phyloP scores from a whole-genome alignment of 2,329 filamentous ascomycete species.

The Penicillium freii region DNA sequence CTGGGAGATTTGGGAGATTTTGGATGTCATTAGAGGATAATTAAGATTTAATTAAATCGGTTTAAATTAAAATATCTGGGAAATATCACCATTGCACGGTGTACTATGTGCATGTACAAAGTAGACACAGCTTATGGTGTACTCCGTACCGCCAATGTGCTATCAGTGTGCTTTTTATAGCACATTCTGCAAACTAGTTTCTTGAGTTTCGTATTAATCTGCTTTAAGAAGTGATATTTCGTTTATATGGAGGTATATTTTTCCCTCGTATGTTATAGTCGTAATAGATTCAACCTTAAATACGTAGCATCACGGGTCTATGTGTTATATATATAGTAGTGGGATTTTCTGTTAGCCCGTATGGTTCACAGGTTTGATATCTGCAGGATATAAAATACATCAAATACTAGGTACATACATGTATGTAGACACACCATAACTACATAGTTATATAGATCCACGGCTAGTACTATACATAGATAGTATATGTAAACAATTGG shows the following conservation, averaged over 20 bases:
- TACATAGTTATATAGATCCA: too few species aligned
- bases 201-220: background rate
- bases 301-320: too few species aligned
- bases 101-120: background rate
- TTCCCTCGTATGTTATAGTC: background rate
- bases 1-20: too few species aligned
- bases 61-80: background rate
- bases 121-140: background rate
- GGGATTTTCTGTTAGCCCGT: background rate
- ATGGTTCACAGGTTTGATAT: background rate
- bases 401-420: background rate
- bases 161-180: constrained; percentile 10
- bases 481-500: background rate
- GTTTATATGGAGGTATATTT: background rate
- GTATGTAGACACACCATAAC: too few species aligned
- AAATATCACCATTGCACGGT: background rate
- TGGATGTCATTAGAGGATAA: background rate
- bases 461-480: too few species aligned
- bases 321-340: background rate
- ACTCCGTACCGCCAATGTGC: background rate
- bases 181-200: background rate
- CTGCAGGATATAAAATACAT: background rate
- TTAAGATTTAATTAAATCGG: background rate
- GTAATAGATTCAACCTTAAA: background rate
- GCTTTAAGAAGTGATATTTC: background rate